These are phyloP conservation scores for Gardenia jasminoides DNA, from an alignment of 257 asterid genomes.

Conservation along the genomic window DNA sequence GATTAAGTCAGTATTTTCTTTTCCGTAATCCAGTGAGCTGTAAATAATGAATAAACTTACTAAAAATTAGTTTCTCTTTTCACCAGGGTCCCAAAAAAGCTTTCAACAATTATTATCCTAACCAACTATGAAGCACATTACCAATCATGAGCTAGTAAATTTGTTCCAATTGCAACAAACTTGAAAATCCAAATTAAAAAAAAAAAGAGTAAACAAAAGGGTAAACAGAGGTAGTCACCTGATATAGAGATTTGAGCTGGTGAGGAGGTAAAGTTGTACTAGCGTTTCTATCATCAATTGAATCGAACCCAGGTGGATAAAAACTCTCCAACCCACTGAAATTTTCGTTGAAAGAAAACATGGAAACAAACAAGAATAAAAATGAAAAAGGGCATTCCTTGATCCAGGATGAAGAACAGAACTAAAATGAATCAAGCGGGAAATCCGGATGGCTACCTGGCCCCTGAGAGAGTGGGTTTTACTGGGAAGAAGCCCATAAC, in stretches of 20 bases:
- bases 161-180: too few relatives aligned
- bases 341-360: slow-evolving; percentile 1
- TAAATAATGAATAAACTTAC: not conserved
- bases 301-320: slow-evolving; percentile 53
- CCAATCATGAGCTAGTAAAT: not conserved
- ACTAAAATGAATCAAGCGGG: not conserved
- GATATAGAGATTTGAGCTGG: slow-evolving; percentile 59
- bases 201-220: not conserved
- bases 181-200: not conserved
- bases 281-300: slow-evolving; percentile 33
- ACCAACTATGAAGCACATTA: too few relatives aligned
- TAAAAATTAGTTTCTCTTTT: not conserved
- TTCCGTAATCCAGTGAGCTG: not conserved
- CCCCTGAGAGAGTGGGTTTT: slow-evolving; percentile 75
- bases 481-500: slow-evolving; percentile 77
- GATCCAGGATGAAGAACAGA: not conserved
- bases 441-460: slow-evolving; percentile 38
- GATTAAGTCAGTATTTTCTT: too few relatives aligned
- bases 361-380: not conserved
- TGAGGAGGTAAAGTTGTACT: slow-evolving; percentile 45
- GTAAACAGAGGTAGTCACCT: slow-evolving; percentile 42
- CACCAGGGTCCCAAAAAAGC: not conserved
- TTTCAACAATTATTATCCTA: not conserved
- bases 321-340: slow-evolving; percentile 78
- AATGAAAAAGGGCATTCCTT: not conserved